Evolutionary conservation across 2,329 filamentous ascomycete genomes (phyloP).

Genomic region (Colletotrichum noveboracense): DNA sequence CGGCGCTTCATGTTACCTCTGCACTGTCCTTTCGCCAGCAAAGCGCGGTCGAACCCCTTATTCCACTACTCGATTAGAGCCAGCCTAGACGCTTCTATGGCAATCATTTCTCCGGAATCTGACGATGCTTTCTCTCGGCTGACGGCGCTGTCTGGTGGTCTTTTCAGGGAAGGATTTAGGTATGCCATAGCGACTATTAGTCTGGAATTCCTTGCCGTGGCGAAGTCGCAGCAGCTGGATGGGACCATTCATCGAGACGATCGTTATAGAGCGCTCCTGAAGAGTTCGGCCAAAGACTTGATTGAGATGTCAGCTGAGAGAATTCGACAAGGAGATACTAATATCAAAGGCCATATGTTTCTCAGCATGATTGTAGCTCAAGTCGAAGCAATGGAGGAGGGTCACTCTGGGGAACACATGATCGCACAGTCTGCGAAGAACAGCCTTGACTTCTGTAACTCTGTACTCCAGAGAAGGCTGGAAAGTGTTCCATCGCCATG

Average conservation of each 20-base stretch:
- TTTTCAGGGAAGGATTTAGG: not conserved
- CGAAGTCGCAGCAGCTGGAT: not conserved
- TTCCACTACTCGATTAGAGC: not conserved
- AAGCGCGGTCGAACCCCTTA: not conserved
- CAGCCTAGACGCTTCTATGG: not conserved
- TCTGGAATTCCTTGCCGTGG: not conserved
- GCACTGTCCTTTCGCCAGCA: not conserved
- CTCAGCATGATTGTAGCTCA: not conserved
- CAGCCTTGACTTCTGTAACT: not conserved
- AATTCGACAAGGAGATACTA: not conserved
- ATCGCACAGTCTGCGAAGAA: not conserved
- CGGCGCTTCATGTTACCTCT: not conserved
- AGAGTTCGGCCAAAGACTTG: not conserved
- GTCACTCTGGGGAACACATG: not conserved
- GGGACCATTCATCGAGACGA: not conserved
- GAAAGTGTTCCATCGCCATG: not conserved
- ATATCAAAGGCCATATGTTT: not conserved
- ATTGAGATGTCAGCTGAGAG: not conserved
- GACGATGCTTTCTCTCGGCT: not conserved
- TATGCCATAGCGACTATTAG: not conserved
- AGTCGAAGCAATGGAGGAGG: not conserved
- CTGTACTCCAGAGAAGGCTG: not conserved
- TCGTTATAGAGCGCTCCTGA: not conserved
- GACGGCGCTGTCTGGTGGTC: not conserved
- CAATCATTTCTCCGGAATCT: not conserved